Evolutionary conservation across 2,329 filamentous ascomycete genomes (phyloP).

Genomic region (Hypoxylon sp.): DNA sequence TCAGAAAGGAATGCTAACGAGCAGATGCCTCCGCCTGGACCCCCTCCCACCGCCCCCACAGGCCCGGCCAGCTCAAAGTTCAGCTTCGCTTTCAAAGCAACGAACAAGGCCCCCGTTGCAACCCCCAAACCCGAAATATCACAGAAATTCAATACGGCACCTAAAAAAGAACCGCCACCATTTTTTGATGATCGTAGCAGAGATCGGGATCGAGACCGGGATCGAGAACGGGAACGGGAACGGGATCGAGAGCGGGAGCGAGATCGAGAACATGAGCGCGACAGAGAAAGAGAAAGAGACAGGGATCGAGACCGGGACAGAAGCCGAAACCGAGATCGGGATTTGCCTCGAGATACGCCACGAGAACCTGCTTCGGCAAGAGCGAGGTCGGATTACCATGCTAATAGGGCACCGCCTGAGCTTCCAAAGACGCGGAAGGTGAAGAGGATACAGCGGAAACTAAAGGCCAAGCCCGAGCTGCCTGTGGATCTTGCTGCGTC

Average conservation of each 20-base stretch:
- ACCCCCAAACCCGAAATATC: conserved; percentile 74
- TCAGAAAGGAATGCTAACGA: conserved; percentile 61
- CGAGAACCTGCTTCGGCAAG: conserved; percentile 51
- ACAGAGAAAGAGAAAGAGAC: conserved; percentile 13
- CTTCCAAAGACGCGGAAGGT: conserved; percentile 70
- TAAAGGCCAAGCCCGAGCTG: conserved; percentile 78
- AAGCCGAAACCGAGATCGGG: conserved; percentile 47
- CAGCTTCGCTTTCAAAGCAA: conserved; percentile 91
- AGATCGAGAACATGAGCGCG: conserved; percentile 15
- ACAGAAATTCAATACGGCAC: conserved; percentile 74
- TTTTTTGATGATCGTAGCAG: conserved; percentile 52
- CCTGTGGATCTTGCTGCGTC: conserved; percentile 79
- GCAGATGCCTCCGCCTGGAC: conserved; percentile 65
- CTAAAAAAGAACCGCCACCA: conserved; percentile 57
- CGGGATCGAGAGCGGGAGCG: conserved; percentile 18
- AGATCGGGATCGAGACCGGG: conserved; percentile 10
- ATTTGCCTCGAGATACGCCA: conserved; percentile 49
- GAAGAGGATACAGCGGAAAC: conserved; percentile 75
- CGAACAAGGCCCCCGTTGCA: conserved; percentile 68
- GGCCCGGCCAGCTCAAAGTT: conserved; percentile 77
- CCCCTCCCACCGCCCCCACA: conserved; percentile 62
- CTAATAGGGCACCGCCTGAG: conserved; percentile 49
- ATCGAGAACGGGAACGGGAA: conserved; percentile 15
- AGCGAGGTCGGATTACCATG: conserved; percentile 47
- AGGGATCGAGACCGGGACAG: conserved; percentile 8